Conservation (phyloP, 768 basidiomycete genomes). For the Leccinum boreale region DNA sequence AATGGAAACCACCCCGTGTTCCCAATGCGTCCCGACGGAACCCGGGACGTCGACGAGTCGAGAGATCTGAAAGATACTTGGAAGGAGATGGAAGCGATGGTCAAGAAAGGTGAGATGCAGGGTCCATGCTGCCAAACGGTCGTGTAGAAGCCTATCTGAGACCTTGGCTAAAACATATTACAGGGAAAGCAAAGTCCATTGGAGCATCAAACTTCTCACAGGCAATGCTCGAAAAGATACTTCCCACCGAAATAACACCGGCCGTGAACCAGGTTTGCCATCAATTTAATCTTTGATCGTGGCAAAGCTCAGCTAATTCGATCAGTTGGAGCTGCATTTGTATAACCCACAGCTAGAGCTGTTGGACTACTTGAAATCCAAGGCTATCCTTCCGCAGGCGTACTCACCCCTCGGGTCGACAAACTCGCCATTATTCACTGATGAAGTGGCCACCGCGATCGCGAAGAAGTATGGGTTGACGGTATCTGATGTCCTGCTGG, state of each 20-base stretch:
- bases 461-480: slow-evolving; percentile 55
- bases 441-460: slow-evolving; percentile 57
- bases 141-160: slow-evolving; percentile 3
- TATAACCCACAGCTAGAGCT: slow-evolving; percentile 76
- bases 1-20: slow-evolving; percentile 60
- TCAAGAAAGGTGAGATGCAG: slow-evolving; percentile 50
- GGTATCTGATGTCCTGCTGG: slow-evolving; percentile 57
- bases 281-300: not conserved
- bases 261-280: slow-evolving; percentile 65
- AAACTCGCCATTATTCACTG: slow-evolving; percentile 60
- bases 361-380: slow-evolving; percentile 55
- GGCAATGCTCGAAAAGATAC: slow-evolving; percentile 63
- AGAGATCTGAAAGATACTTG: slow-evolving; percentile 75
- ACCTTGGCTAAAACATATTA: slow-evolving; percentile 4
- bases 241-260: slow-evolving; percentile 62
- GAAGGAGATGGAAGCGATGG: slow-evolving; percentile 76
- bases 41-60: slow-evolving; percentile 61
- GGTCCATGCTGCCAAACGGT: not conserved
- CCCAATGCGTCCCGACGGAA: slow-evolving; percentile 59
- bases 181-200: slow-evolving; percentile 63
- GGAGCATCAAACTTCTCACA: slow-evolving; percentile 79
- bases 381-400: slow-evolving; percentile 70
- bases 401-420: slow-evolving; percentile 80
- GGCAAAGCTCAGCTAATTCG: not conserved
- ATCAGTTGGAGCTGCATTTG: slow-evolving; percentile 67